Evolutionary conservation across 768 basidiomycete genomes (phyloP).

Genomic region (Dentipellis sp.): DNA sequence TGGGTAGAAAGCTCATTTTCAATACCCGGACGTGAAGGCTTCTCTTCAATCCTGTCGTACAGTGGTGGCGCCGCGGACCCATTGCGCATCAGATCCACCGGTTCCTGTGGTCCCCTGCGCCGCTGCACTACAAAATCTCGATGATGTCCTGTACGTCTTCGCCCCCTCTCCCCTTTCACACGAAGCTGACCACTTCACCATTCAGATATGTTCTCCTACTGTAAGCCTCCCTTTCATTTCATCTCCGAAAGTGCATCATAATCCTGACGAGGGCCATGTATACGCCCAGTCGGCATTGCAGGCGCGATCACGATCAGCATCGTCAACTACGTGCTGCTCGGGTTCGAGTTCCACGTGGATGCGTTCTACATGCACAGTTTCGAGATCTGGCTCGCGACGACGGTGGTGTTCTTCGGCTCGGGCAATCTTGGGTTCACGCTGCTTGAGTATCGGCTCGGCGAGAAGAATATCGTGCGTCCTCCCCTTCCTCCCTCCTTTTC

Average conservation of each 20-base stretch:
- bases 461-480: conserved; percentile 19
- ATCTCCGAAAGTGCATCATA: neutral
- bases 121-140: conserved; percentile 42
- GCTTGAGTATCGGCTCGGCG: conserved; percentile 63
- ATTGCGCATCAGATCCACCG: conserved; percentile 69
- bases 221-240: conserved; percentile 22
- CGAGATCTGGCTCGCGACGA: conserved; percentile 73
- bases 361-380: conserved; percentile 73
- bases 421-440: conserved; percentile 67
- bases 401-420: conserved; percentile 68
- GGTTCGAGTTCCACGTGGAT: conserved; percentile 64
- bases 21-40: conserved; percentile 6
- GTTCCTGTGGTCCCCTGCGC: conserved; percentile 63
- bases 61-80: conserved; percentile 76
- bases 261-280: neutral
- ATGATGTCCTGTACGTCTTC: conserved; percentile 39
- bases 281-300: conserved; percentile 42
- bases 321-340: conserved; percentile 69
- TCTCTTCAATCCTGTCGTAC: conserved; percentile 72
- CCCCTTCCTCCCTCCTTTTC: neutral
- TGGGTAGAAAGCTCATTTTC: neutral
- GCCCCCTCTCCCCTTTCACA: neutral
- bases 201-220: conserved; percentile 43
- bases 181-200: neutral
- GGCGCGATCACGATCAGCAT: conserved; percentile 55